These are phyloP conservation scores for Thelonectria discophora DNA, from an alignment of 2,329 filamentous ascomycete genomes.

Conservation along the genomic window DNA sequence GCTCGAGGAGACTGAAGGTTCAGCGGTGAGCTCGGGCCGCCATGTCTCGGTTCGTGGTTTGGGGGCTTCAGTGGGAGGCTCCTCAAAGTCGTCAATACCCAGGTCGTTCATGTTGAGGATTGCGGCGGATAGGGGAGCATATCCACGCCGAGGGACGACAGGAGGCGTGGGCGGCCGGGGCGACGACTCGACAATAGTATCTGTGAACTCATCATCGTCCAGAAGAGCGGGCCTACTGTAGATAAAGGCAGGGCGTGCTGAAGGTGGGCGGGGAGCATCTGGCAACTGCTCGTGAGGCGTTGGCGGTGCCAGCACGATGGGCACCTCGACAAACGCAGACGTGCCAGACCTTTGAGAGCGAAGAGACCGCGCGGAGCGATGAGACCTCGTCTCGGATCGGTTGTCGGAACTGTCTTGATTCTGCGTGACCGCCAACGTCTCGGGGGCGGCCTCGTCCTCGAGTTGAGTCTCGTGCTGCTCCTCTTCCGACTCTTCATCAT, in stretches of 20 bases:
- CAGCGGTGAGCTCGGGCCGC: background rate
- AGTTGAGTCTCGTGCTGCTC: slow-evolving; percentile 7
- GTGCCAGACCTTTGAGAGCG: slow-evolving; percentile 1
- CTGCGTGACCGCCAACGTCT: background rate
- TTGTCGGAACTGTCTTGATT: slow-evolving; percentile 8
- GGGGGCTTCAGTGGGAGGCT: background rate
- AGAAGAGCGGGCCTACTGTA: slow-evolving; percentile 35
- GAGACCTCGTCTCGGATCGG: slow-evolving; percentile 18
- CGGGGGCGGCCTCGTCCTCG: slow-evolving; percentile 23
- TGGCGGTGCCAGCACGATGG: slow-evolving; percentile 32
- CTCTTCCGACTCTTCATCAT: slow-evolving; percentile 41
- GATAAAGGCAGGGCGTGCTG: slow-evolving; percentile 25
- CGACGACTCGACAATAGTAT: slow-evolving; percentile 10
- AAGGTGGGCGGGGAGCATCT: slow-evolving; percentile 22
- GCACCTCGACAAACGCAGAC: background rate
- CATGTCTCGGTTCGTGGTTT: background rate
- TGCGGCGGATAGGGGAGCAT: slow-evolving; percentile 34
- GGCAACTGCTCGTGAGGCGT: slow-evolving; percentile 22
- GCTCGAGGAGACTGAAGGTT: slow-evolving; percentile 25
- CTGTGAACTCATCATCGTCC: slow-evolving; percentile 32
- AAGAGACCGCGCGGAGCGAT: background rate
- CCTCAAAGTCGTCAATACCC: slow-evolving; percentile 11
- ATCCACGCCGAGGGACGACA: slow-evolving; percentile 22
- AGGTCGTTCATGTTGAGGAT: slow-evolving; percentile 32
- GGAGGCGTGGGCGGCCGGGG: slow-evolving; percentile 10